Evolutionary conservation across 768 basidiomycete genomes (phyloP).

Genomic region (Lentinula guzmanii): DNA sequence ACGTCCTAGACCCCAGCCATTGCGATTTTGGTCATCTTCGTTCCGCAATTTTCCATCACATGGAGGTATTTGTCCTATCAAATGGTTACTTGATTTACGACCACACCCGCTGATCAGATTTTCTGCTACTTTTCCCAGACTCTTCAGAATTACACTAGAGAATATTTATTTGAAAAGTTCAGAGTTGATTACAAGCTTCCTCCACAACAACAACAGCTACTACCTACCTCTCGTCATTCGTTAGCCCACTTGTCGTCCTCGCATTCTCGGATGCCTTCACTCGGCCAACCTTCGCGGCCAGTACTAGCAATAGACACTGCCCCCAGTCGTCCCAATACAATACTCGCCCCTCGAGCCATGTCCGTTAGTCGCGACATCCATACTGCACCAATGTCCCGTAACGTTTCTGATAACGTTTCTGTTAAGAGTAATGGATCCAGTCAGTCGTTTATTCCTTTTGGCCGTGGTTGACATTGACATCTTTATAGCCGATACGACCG

Average conservation of each 20-base stretch:
- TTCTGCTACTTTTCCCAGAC: conserved; percentile 40
- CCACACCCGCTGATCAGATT: conserved; percentile 1
- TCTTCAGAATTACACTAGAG: conserved; percentile 78
- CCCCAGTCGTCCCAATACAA: conserved; percentile 37
- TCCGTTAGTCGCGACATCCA: conserved; percentile 38
- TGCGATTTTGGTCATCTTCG: conserved; percentile 78
- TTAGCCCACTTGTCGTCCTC: conserved; percentile 26
- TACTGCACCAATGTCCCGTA: conserved; percentile 33
- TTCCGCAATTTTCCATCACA: conserved; percentile 78
- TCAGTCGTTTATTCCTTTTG: conserved; percentile 19
- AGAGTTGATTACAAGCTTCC: conserved; percentile 40
- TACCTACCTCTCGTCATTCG: conserved; percentile 39
- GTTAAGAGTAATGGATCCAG: conserved; percentile 22
- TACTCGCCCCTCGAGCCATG: conserved; percentile 42
- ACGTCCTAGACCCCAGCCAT: conserved; percentile 73
- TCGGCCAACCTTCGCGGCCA: conserved; percentile 45
- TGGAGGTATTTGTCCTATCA: conserved; percentile 56
- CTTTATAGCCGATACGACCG: conserved; percentile 8
- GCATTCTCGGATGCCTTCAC: conserved; percentile 37
- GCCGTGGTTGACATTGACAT: conserved; percentile 9
- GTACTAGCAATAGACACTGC: conserved; percentile 60
- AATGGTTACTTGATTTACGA: conserved; percentile 9
- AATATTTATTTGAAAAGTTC: conserved; percentile 80
- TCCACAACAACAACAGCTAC: conserved; percentile 33
- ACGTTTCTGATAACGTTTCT: conserved; percentile 28